Base-by-base conservation (phyloP, 2,329 filamentous ascomycete genomes). In the Clonostachys byssicola region DNA sequence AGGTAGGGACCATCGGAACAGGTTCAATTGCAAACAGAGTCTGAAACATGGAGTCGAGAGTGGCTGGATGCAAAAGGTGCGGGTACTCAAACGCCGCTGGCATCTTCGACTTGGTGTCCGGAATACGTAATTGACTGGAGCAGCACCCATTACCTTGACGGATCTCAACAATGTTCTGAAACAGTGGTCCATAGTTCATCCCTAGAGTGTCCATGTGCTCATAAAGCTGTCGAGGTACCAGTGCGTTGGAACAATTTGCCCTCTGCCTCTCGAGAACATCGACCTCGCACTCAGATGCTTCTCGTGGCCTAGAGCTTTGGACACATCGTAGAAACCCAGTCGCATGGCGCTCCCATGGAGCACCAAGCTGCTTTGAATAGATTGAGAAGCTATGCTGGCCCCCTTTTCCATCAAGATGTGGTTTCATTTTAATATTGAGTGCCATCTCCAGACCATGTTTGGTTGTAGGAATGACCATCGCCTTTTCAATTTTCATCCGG, bases 21-120 rank as follows among this genome's bases (percentile, higher is more conserved):
- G 64, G 61, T 5, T 70, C 64, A 4, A 78, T 61, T 6, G 68
- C 65, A 44, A 81, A 72, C 1, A 76, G 63, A 1, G 70, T 69
- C 47, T 83, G 80, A 20, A 83, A 72, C 58, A 81, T 72, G 4
- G 74, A 62, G 52, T 83, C 80, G 12, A 83, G 63, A 0, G 78
- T 80, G 5, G 75, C 71, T 0, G 80, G 80, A 51, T 83, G 80
- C n/a, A 83, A 70, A 5, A 80, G 48, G 51, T 81, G 75, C 5
- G 71, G 64, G 49, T 72, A 80, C 54, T 81, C 78, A 45, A 74
- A 80, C 13, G 68, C 60, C 38, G 64, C 65, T 0, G 78, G 78
- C 78, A 82, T 82, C 41, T 64, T 68, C 4, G 70, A 62, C 52
- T 62, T 72, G 3, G 77, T 81, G 51, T 80, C 69, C 0, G 75